These are phyloP conservation scores for Kluyveromyces marxianus DNA, from an alignment of 1,139 yeast species.

Conservation along the genomic window DNA sequence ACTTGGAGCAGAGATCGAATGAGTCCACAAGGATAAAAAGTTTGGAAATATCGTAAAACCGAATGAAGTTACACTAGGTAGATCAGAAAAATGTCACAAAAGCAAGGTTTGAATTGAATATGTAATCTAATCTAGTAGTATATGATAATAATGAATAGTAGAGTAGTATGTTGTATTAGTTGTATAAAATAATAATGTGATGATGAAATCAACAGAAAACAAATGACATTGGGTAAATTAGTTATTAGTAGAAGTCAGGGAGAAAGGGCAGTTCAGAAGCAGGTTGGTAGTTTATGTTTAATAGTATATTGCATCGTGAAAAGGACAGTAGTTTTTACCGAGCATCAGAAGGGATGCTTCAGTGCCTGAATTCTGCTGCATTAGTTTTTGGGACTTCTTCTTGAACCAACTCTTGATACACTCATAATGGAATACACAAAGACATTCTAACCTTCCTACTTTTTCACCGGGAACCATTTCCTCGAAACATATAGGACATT, in stretches of 20 bases:
- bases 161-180: no score
- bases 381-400: constrained; percentile 51
- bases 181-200: no score
- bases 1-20: not conserved
- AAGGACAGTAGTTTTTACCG: constrained; percentile 22
- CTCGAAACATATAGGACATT: constrained; percentile 91
- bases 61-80: no score
- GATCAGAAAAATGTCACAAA: no score
- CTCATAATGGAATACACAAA: constrained; percentile 85
- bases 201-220: no score
- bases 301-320: constrained; percentile 22
- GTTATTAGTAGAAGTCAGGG: not conserved
- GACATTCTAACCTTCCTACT: constrained; percentile 87
- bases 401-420: constrained; percentile 90
- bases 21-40: no score
- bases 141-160: no score
- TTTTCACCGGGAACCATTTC: constrained; percentile 78
- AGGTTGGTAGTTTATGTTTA: not conserved
- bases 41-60: no score
- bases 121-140: no score
- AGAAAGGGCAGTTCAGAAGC: not conserved
- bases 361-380: constrained; percentile 10
- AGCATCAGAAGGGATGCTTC: constrained; percentile 4
- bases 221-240: not conserved
- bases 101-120: no score